phyloP scores from a whole-genome alignment of 306 rosid species.

The Prunus salicina region DNA sequence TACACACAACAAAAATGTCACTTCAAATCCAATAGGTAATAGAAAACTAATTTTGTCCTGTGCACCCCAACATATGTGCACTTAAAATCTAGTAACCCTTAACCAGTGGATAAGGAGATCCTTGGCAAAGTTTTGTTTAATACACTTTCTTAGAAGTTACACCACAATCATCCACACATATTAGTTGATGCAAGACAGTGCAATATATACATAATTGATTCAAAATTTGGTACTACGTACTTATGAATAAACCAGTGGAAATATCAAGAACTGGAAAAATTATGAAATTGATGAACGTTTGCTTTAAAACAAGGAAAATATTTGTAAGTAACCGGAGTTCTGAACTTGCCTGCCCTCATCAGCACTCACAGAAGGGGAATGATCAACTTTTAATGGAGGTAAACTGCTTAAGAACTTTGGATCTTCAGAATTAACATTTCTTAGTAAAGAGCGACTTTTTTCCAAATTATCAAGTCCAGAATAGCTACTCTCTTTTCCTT shows the following conservation, averaged over 20 bases:
- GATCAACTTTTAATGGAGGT: conserved; percentile 31
- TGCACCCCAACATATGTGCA: background rate
- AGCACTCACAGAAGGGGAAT: conserved; percentile 26
- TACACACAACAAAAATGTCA: background rate
- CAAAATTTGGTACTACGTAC: background rate
- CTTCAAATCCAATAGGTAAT: background rate
- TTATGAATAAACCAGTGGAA: background rate
- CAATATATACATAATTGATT: background rate
- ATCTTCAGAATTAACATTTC: conserved; percentile 31
- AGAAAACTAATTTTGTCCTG: background rate
- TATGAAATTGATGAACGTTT: background rate
- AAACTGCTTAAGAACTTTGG: conserved; percentile 38
- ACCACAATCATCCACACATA: background rate
- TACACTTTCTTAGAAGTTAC: background rate
- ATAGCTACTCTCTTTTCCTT: background rate
- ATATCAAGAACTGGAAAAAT: background rate
- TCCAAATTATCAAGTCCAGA: conserved; percentile 43
- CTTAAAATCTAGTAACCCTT: background rate
- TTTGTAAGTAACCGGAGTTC: background rate
- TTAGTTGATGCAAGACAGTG: background rate
- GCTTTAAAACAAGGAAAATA: background rate
- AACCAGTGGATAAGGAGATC: background rate
- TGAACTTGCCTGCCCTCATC: conserved; percentile 51
- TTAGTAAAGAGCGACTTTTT: conserved; percentile 38
- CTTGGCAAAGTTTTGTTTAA: background rate